Evolutionary conservation across 2,329 filamentous ascomycete species (phyloP), one percentile per base, ranked within the genome.

Genomic region (Davidsoniella eucalypti): DNA sequence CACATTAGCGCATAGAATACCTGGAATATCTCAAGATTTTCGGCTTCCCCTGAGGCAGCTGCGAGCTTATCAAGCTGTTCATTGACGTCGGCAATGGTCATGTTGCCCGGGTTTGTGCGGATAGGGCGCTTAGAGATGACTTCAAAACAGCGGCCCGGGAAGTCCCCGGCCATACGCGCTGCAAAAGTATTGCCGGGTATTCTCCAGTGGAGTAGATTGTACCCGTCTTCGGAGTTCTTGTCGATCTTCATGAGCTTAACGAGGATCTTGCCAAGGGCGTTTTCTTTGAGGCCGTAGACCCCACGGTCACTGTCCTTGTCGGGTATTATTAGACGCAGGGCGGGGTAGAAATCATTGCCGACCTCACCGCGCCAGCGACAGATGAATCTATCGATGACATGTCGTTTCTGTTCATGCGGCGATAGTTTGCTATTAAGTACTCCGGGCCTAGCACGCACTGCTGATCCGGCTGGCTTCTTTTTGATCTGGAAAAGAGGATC

Each of bases 211-310:
- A 93, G 64, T 21, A 98, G 70, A 55, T 77, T 87, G 60, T 82
- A 82, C 0, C 82, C 90, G 67, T 96, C 90, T 55, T 94, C 86
- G 0, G 87, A 93, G 58, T 88, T 81, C 58, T 82, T 85, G 67
- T 88, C 82, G 58, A 98, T 94, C 61, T 88, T 90, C 71, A 94
- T 82, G 38, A 94, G 74, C 61, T 87, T 90, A 52, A 95, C 84
- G n/a, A 96, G 70, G 17, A 96, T 67, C 61, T 87, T 94, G 8
- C 82, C 90, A 53, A 98, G 87, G 4, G 81, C 77, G 61, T 83
- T 88, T 67, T 98, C 92, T 61, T 96, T 96, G 39, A 98, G 70
- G 1, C 90, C 87, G 59, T 96, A 98, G 69, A 94, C 87, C 16
- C 84, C 83, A 44, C 92, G 78, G 59, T 96, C 87, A 38, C 87